Evolutionary conservation across 164 flowering plant species (phyloP).

Genomic region (Euptelea pleiosperma): DNA sequence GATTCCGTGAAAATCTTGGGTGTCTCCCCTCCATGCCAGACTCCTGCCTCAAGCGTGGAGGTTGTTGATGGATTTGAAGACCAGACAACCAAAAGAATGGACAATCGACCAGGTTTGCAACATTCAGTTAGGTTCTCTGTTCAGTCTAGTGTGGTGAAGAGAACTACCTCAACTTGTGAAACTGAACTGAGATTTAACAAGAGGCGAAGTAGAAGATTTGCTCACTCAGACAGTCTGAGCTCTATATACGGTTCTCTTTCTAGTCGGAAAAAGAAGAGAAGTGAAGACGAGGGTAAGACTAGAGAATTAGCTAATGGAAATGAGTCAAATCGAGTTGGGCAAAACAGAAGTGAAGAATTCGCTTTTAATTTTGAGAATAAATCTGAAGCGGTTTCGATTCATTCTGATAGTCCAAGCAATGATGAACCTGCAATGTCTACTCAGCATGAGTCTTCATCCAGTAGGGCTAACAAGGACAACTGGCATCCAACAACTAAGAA

Average conservation of each 20-base stretch:
- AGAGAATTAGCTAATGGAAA: background rate
- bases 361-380: background rate
- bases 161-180: background rate
- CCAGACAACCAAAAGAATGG: too few relatives aligned
- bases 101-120: too few relatives aligned
- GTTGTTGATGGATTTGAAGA: too few relatives aligned
- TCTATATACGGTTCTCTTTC: too few relatives aligned
- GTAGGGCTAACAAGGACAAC: background rate
- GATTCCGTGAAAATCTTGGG: background rate
- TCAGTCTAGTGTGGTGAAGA: too few relatives aligned
- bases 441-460: background rate
- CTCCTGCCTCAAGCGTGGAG: background rate
- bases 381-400: background rate
- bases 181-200: too few relatives aligned
- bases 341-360: background rate
- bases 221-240: background rate
- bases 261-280: background rate
- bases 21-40: background rate
- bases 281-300: background rate
- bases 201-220: background rate
- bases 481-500: background rate
- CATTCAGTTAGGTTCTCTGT: background rate
- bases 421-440: background rate
- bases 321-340: background rate
- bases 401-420: background rate